Conservation (phyloP, 306 rosid species). For the Potentilla sterilis region DNA sequence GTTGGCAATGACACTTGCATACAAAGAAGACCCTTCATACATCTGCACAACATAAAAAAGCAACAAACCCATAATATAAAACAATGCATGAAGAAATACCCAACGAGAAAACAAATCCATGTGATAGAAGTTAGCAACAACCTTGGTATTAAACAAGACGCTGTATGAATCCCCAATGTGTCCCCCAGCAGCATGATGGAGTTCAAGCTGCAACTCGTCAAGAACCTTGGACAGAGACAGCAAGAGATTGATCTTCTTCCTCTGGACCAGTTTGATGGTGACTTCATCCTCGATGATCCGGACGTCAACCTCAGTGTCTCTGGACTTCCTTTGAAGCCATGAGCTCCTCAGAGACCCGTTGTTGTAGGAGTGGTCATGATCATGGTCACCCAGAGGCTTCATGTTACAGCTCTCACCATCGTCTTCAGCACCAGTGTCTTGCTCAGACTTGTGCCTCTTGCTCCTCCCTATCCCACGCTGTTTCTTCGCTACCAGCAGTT, state of each 20-base stretch:
- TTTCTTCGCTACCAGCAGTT: slow-evolving; percentile 55
- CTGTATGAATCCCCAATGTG: slow-evolving; percentile 77
- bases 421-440: slow-evolving; percentile 38
- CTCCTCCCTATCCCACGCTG: slow-evolving; percentile 54
- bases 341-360: slow-evolving; percentile 56
- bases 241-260: slow-evolving; percentile 67
- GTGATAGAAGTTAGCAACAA: neutral
- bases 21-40: slow-evolving; percentile 30
- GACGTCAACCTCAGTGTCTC: slow-evolving; percentile 79
- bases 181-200: slow-evolving; percentile 83
- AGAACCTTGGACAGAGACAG: slow-evolving; percentile 54
- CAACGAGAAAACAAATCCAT: neutral
- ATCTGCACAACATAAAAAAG: slow-evolving; percentile 22
- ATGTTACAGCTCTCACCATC: slow-evolving; percentile 55
- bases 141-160: slow-evolving; percentile 80
- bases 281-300: slow-evolving; percentile 65
- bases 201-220: slow-evolving; percentile 72
- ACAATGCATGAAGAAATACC: neutral
- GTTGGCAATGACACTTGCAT: slow-evolving; percentile 33
- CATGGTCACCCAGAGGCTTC: slow-evolving; percentile 51
- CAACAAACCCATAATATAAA: neutral
- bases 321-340: slow-evolving; percentile 91
- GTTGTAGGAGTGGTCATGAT: slow-evolving; percentile 43
- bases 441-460: slow-evolving; percentile 57
- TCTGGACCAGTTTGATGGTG: slow-evolving; percentile 67